Base-by-base conservation (phyloP, 352 stramenopile species). In the Pythium myriotylum region DNA sequence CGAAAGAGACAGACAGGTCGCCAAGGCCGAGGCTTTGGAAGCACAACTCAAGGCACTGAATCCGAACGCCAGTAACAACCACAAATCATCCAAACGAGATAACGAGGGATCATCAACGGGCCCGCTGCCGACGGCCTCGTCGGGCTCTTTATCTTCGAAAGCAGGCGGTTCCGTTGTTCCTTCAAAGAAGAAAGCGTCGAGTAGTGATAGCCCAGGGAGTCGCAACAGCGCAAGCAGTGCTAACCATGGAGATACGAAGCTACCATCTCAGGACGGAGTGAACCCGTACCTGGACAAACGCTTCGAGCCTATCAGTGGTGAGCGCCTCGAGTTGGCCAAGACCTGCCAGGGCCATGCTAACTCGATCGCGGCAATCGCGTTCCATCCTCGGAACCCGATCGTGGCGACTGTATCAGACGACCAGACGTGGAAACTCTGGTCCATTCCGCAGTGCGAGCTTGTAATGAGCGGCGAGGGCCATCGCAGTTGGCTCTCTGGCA, bases 391-490 rank as follows among this genome's bases (percentile, higher is more conserved):
- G 50, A 98, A 98, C 53, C 78, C 88, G 16, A 88, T 97, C 27
- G 45, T 97, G n/a, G 91, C 94, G 19, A 98, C 89, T 4, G 92
- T 94, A 19, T 97, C 86, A 45, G 93, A 98, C 69, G 95, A 98
- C 70, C 79, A 96, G 68, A 97, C 91, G 32, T 98, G 94, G 93
- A 97, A 97, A 68, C 74, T 98, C 48, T 98, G 94, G 95, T 96
- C 82, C 16, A 74, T 97, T 14, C 92, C 93, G 14, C 84, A 91
- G 46, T 91, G 89, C 48, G 92, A 98, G 67, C 85, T 98, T 40
- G 92, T 98, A 64, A 98, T 98, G 95, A 96, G 88, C 50, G 93
- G 94, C 57, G 91, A 98, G 70, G 91, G 94, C 14, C 94, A 98
- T 67, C 79, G 79, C 13, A 90, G 88, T 53, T 98, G 94, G 94